phyloP scores from a whole-genome alignment of 306 rosid genomes.

The Prinsepia uniflora region DNA sequence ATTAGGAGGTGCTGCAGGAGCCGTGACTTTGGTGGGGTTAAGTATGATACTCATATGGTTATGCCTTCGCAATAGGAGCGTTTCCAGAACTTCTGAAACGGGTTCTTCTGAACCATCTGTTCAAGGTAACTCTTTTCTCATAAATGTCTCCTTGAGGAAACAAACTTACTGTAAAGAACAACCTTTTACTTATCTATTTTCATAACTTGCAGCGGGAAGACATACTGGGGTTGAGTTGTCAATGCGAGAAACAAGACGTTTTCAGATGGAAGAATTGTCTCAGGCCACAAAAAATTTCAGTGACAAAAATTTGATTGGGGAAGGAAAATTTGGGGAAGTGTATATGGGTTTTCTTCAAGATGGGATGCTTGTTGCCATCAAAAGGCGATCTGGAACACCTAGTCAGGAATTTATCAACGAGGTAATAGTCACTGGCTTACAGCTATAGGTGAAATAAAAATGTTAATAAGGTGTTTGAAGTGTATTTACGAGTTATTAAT shows the following conservation, averaged over 20 bases:
- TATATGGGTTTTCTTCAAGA: conserved; percentile 87
- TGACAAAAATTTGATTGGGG: conserved; percentile 72
- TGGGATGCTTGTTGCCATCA: conserved; percentile 88
- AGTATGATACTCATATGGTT: conserved; percentile 53
- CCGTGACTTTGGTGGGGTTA: conserved; percentile 83
- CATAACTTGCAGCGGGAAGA: conserved; percentile 52
- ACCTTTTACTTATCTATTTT: conserved; percentile 13
- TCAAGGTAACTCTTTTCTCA: conserved; percentile 53
- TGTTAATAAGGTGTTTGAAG: neutral
- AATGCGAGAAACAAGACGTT: conserved; percentile 61
- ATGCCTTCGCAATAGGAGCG: conserved; percentile 46
- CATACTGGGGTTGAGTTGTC: conserved; percentile 63
- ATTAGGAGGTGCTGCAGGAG: conserved; percentile 96
- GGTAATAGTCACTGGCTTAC: conserved; percentile 35
- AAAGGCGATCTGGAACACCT: conserved; percentile 62
- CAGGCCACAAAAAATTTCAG: conserved; percentile 69
- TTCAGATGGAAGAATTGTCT: conserved; percentile 73
- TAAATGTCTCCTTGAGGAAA: conserved; percentile 5
- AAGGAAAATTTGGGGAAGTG: conserved; percentile 87
- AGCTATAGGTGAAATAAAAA: neutral
- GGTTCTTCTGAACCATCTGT: conserved; percentile 88
- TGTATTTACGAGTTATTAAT: neutral
- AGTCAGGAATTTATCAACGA: conserved; percentile 74
- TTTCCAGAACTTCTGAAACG: conserved; percentile 79
- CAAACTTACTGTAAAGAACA: conserved; percentile 6